Evolutionary conservation across 2,329 filamentous ascomycete genomes (phyloP), one percentile per base, ranked within the genome.

Genomic region (Penicillium sp.): DNA sequence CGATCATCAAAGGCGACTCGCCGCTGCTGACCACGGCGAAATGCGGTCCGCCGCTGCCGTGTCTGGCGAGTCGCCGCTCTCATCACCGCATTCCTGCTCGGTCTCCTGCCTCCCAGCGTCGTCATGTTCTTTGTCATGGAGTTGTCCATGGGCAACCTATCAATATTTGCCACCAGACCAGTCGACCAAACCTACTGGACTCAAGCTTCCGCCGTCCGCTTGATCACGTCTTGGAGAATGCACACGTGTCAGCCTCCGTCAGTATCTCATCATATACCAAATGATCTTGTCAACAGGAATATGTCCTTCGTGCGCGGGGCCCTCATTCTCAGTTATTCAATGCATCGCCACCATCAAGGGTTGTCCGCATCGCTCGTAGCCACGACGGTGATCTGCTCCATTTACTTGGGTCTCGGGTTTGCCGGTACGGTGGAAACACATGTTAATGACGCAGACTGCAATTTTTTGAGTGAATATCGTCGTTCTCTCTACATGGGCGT

Each of bases 301-400:
- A 85, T 87, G 76, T 81, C 77, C 2, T 86, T 86, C 58, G 85
- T 85, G 0, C 79, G 83, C 0, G 82, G 80, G 0, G 84, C 78
- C 0, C 64, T 87, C 8, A 78, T 88, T n/a, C 70, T 88, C 7
- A 82, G 78, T 43, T 79, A 86, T 60, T 71, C 71, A 1, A 72
- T 79, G 50, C 61, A 69, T 0, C 69, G 70, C 22, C 65, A 77
- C 46, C 72, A 79, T 43, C 79, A 82, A 60, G 80, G 80, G 10
- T 70, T 80, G 16, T 77, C 78, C 1, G 78, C 75, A 0, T 82
- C 78, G 24, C 66, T 88, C 2, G 81, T 87, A 28, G 83, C 79
- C 53, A 87, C 84, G 0, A 76, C 85, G 9, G 81, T 88, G 51
- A 88, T 89, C 66, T 89, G 89, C 64, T 81, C 80, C 41, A 88